Base-by-base conservation (phyloP, 2,329 filamentous ascomycete species). In the Cladosporium sp. region DNA sequence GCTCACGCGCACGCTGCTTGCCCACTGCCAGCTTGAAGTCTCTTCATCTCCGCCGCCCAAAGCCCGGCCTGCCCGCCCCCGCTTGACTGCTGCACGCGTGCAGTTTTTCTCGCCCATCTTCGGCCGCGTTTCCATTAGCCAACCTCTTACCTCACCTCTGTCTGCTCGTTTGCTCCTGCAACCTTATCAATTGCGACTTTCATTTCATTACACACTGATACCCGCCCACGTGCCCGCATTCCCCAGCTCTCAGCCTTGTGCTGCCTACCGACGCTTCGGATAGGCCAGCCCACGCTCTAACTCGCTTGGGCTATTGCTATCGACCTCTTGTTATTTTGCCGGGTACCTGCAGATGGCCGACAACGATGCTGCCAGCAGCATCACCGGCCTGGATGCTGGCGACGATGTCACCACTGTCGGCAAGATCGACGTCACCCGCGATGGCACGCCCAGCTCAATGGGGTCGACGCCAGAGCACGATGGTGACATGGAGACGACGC, bases 261-360 rank as follows among this genome's bases (percentile, higher is more conserved):
- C 57, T 70, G 67, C 36, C 65, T 67, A 63, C 65, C 67, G 69
- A 68, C 64, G 57, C 18, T 21, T n/a, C 51, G 51, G 51, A 64
- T 66, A 69, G 70, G 68, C 68, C 64, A 66, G 66, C 62, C 64
- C 65, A 58, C 43, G 62, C 65, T 71, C 71, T 73, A 70, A 71
- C 73, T 72, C 69, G 65, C 70, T 71, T 73, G 56, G 70, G 67
- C 65, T 67, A 70, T 67, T 67, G 68, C 67, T 68, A 68, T 60
- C 63, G 59, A 56, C 61, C 48, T 58, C 59, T 51, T 65, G 58
- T 65, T 62, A 57, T 58, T 66, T 58, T 64, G 63, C 56, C 71
- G 79, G 80, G 79, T 79, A 78, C 77, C 77, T 78, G 80, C 80
- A 81, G 75, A 83, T 83, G 81, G 78, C 77, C 75, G 81, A 82